These are phyloP conservation scores for Fusarium falciforme DNA, from an alignment of 2,329 filamentous ascomycete genomes.

Conservation along the genomic window DNA sequence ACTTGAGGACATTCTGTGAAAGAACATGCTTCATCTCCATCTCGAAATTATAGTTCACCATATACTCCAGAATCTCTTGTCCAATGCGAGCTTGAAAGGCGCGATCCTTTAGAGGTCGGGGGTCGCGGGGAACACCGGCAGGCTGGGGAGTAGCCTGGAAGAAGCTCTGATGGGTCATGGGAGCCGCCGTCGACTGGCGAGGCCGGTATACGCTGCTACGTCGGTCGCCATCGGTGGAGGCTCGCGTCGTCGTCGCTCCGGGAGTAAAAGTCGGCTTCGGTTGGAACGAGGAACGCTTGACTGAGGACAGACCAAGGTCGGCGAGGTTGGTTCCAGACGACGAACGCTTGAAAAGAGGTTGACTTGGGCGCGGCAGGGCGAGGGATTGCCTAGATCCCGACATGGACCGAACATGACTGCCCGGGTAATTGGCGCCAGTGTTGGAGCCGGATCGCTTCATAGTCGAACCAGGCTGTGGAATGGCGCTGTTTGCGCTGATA, in stretches of 20 bases:
- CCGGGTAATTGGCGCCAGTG: constrained; percentile 72
- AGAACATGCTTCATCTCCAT: constrained; percentile 96
- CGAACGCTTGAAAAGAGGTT: constrained; percentile 86
- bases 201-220: constrained; percentile 85
- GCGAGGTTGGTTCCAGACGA: constrained; percentile 85
- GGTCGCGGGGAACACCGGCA: constrained; percentile 86
- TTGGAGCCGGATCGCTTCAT: constrained; percentile 93
- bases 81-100: constrained; percentile 84
- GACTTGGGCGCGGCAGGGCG: constrained; percentile 83
- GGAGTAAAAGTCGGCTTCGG: constrained; percentile 75
- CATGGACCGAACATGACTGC: constrained; percentile 81
- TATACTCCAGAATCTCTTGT: constrained; percentile 90
- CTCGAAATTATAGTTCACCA: constrained; percentile 94
- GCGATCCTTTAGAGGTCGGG: constrained; percentile 85
- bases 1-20: constrained; percentile 91
- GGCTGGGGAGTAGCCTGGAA: constrained; percentile 88
- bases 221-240: constrained; percentile 65
- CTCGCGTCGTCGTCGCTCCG: constrained; percentile 55
- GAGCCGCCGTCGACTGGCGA: constrained; percentile 75
- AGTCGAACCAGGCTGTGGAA: constrained; percentile 91
- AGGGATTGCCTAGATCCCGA: constrained; percentile 89
- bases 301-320: constrained; percentile 84
- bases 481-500: constrained; percentile 83
- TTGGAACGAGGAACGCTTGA: constrained; percentile 84
- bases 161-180: constrained; percentile 88